Evolutionary conservation across 2,329 filamentous ascomycete species (phyloP).

Genomic region (Cladobotryum mycophilum): DNA sequence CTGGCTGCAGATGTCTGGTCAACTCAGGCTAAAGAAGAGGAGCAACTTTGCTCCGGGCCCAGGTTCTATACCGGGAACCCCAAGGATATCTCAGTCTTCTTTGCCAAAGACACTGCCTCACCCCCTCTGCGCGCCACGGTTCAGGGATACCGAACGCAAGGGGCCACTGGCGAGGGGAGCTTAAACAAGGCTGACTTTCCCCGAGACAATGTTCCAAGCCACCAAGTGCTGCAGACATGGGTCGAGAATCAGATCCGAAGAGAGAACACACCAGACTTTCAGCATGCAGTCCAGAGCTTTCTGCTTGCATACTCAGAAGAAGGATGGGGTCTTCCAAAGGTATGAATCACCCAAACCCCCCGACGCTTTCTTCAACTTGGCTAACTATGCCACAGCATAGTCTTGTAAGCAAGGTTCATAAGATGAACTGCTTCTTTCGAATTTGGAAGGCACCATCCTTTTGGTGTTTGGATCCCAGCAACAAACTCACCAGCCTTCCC

Average conservation of each 20-base stretch:
- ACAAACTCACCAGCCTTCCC: conserved; percentile 31
- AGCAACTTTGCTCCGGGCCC: conserved; percentile 27
- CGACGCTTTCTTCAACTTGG: not conserved
- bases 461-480: conserved; percentile 33
- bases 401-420: conserved; percentile 38
- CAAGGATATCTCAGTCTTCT: conserved; percentile 31
- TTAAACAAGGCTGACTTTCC: conserved; percentile 32
- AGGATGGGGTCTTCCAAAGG: conserved; percentile 33
- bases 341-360: conserved; percentile 19
- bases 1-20: conserved; percentile 32
- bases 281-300: conserved; percentile 30
- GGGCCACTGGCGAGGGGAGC: conserved; percentile 22
- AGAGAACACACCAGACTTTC: conserved; percentile 28
- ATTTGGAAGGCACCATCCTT: conserved; percentile 42
- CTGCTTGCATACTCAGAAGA: conserved; percentile 31
- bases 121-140: conserved; percentile 34
- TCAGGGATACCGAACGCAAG: conserved; percentile 31
- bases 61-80: conserved; percentile 32
- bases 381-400: conserved; percentile 29
- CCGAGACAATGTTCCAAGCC: conserved; percentile 31
- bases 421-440: conserved; percentile 44
- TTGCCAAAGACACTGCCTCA: conserved; percentile 29
- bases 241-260: conserved; percentile 31
- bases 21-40: conserved; percentile 27
- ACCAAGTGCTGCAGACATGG: conserved; percentile 30